Conservation (phyloP, 2,329 filamentous ascomycete species). For the Aspergillus pseudotamarii region DNA sequence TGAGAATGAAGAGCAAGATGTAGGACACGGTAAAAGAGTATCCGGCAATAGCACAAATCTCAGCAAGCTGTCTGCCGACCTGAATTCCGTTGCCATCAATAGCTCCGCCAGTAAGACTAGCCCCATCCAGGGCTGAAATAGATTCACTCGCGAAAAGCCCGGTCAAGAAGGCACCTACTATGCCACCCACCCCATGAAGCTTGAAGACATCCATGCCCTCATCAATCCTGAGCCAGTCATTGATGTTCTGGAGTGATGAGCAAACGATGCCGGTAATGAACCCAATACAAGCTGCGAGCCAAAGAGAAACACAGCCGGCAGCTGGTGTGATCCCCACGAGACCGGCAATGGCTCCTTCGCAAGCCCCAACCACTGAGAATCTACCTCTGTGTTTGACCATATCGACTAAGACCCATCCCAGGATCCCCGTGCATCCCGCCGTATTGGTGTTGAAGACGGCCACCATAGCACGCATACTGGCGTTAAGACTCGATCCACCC, state of each 20-base stretch:
- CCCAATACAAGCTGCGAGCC: conserved; percentile 59
- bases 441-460: conserved; percentile 63
- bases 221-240: conserved; percentile 58
- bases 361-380: conserved; percentile 60
- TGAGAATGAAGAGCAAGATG: conserved; percentile 55
- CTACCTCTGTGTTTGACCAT: conserved; percentile 55
- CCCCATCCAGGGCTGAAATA: conserved; percentile 52
- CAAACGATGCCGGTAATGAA: conserved; percentile 59
- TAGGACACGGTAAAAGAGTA: conserved; percentile 59
- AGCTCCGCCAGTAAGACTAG: conserved; percentile 49
- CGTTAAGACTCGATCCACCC: conserved; percentile 58
- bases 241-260: conserved; percentile 53
- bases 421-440: conserved; percentile 56
- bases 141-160: conserved; percentile 57
- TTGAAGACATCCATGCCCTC: conserved; percentile 65
- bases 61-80: conserved; percentile 59
- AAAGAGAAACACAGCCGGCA: conserved; percentile 56
- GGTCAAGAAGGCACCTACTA: conserved; percentile 60
- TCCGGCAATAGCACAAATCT: conserved; percentile 56
- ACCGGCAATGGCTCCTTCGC: conserved; percentile 61
- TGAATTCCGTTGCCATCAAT: conserved; percentile 60
- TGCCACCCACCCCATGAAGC: conserved; percentile 60
- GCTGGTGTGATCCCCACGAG: conserved; percentile 64
- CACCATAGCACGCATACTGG: conserved; percentile 56
- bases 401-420: conserved; percentile 59